phyloP scores from a whole-genome alignment of 768 basidiomycete species.

The Cubamyces sp. region DNA sequence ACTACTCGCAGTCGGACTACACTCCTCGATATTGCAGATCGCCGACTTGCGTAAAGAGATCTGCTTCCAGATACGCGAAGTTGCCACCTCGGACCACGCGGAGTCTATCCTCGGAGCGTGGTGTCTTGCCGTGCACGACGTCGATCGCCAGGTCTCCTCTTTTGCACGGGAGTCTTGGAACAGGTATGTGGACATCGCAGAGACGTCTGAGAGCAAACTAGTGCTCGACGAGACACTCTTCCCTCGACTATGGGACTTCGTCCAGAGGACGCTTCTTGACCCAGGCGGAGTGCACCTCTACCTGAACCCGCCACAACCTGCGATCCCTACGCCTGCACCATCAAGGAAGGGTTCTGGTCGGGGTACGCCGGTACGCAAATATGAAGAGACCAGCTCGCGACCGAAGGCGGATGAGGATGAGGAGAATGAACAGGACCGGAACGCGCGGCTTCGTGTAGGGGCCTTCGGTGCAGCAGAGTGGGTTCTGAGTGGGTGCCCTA shows the following conservation, averaged over 20 bases:
- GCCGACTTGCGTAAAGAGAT: conserved; percentile 51
- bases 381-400: conserved; percentile 39
- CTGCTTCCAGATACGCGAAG: conserved; percentile 48
- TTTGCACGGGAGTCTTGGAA: conserved; percentile 61
- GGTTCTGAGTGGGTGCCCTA: conserved; percentile 55
- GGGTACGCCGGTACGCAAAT: conserved; percentile 39
- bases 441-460: conserved; percentile 68
- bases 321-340: conserved; percentile 36
- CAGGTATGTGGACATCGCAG: conserved; percentile 33
- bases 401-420: conserved; percentile 62
- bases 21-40: conserved; percentile 66
- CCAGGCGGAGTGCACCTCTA: conserved; percentile 60
- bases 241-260: conserved; percentile 50
- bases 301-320: conserved; percentile 64
- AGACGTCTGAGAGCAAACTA: conserved; percentile 30
- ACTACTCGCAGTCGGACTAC: conserved; percentile 59
- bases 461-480: conserved; percentile 69
- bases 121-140: conserved; percentile 71
- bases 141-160: conserved; percentile 63
- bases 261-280: conserved; percentile 59
- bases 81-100: conserved; percentile 50
- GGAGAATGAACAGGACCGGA: conserved; percentile 70
- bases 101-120: conserved; percentile 72
- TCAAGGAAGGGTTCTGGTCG: conserved; percentile 37
- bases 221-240: conserved; percentile 39